A percentile compares a stretch with the other conserved stretches of the same genome.
phyloP scores from a whole-genome alignment of 768 basidiomycete genomes.

The Tylopilus rubrobrunneus region DNA sequence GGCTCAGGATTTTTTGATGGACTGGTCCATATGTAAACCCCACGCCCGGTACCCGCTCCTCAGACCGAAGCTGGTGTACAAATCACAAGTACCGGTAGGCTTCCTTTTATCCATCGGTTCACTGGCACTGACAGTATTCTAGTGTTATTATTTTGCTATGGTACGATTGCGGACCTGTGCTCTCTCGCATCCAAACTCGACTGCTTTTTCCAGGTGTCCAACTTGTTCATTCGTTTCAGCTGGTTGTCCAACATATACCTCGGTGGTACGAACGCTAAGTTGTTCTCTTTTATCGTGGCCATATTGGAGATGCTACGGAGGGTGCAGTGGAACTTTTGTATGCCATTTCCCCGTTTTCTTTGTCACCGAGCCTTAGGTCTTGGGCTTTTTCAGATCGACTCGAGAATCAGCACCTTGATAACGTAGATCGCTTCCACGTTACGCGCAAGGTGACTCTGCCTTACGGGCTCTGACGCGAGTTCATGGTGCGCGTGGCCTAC shows the following conservation, averaged over 20 bases:
- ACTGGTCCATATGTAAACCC: constrained; percentile 80
- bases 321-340: constrained; percentile 92
- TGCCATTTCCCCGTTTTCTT: constrained; percentile 23
- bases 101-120: background rate
- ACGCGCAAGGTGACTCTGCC: constrained; percentile 84
- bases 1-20: constrained; percentile 77
- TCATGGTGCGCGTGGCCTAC: constrained; percentile 16
- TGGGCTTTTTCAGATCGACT: constrained; percentile 53
- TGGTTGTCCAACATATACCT: constrained; percentile 78
- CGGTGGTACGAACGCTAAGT: constrained; percentile 40
- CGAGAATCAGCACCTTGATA: constrained; percentile 91
- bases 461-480: constrained; percentile 50
- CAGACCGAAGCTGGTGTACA: constrained; percentile 75
- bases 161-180: constrained; percentile 35
- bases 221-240: constrained; percentile 74
- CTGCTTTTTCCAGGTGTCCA: constrained; percentile 50
- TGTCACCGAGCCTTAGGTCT: background rate
- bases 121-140: background rate
- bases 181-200: background rate
- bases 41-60: constrained; percentile 57
- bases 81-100: constrained; percentile 54
- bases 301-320: constrained; percentile 76
- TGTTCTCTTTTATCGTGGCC: constrained; percentile 65
- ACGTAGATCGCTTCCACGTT: constrained; percentile 75
- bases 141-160: constrained; percentile 80